Conservation (phyloP, 352 stramenopile genomes). For the Bremia lactucae region DNA sequence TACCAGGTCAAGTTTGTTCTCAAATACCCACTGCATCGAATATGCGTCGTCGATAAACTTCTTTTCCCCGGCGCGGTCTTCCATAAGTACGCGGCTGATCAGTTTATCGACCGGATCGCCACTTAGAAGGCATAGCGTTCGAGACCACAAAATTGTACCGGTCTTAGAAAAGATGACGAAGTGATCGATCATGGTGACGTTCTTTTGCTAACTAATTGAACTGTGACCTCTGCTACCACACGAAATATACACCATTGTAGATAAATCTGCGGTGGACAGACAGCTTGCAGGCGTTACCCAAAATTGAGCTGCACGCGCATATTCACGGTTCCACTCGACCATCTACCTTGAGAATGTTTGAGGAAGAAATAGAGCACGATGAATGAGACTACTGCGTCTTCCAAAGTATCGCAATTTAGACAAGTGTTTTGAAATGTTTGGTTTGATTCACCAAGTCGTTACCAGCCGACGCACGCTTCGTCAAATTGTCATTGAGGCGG, state of each 20-base stretch:
- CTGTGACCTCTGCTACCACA: slow-evolving; percentile 3
- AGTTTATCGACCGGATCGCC: slow-evolving; percentile 83
- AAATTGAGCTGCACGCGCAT: slow-evolving; percentile 84
- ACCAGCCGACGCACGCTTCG: slow-evolving; percentile 49
- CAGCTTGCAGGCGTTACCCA: slow-evolving; percentile 38
- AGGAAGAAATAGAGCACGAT: slow-evolving; percentile 26
- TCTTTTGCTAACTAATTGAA: too few species aligned
- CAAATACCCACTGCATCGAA: slow-evolving; percentile 85
- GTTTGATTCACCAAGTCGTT: slow-evolving; percentile 75
- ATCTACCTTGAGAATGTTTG: slow-evolving; percentile 52
- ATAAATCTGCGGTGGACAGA: slow-evolving; percentile 10
- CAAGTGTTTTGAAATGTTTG: slow-evolving; percentile 86
- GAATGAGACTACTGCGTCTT: slow-evolving; percentile 20
- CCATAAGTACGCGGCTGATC: slow-evolving; percentile 85
- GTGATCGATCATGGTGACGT: slow-evolving; percentile 90
- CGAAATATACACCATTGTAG: slow-evolving; percentile 10
- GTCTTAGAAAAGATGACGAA: slow-evolving; percentile 89
- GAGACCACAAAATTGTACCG: slow-evolving; percentile 85
- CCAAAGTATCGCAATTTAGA: slow-evolving; percentile 50
- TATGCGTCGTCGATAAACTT: slow-evolving; percentile 82
- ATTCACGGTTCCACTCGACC: slow-evolving; percentile 77
- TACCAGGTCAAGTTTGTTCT: slow-evolving; percentile 88
- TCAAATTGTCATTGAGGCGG: slow-evolving; percentile 57
- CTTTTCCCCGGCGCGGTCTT: slow-evolving; percentile 79
- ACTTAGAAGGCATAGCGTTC: slow-evolving; percentile 76